Evolutionary conservation across 352 stramenopile genomes (phyloP).

Genomic region (Pythium guiyangense): DNA sequence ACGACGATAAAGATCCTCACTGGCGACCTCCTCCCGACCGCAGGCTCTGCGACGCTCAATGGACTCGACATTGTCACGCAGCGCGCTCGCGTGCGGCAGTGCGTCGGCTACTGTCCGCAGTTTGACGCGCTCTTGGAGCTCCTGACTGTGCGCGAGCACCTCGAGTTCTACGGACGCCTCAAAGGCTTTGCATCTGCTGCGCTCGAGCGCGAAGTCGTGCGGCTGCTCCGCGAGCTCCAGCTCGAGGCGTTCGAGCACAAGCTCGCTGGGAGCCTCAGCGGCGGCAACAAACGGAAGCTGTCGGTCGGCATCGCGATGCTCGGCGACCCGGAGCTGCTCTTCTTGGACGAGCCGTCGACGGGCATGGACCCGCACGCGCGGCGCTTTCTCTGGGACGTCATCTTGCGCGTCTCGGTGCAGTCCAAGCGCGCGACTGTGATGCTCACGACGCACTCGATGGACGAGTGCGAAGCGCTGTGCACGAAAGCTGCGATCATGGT

Average conservation of each 20-base stretch:
- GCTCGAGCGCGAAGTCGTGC: constrained; percentile 30
- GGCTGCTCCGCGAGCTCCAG: constrained; percentile 49
- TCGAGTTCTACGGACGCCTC: constrained; percentile 93
- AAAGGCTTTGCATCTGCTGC: constrained; percentile 68
- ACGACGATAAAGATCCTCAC: constrained; percentile 83
- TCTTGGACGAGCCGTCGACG: constrained; percentile 96
- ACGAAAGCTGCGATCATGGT: constrained; percentile 97
- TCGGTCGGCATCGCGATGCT: constrained; percentile 97
- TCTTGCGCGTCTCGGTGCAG: constrained; percentile 52
- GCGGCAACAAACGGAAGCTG: constrained; percentile 98
- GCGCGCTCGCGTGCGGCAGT: constrained; percentile 45
- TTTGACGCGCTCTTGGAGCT: constrained; percentile 95
- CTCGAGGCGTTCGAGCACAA: constrained; percentile 58
- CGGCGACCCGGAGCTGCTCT: constrained; percentile 91
- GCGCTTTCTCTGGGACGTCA: constrained; percentile 72
- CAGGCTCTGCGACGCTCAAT: constrained; percentile 71
- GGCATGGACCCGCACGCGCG: constrained; percentile 77
- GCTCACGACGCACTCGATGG: constrained; percentile 96
- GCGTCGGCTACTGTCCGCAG: constrained; percentile 96
- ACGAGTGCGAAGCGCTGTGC: constrained; percentile 94
- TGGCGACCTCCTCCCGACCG: constrained; percentile 58
- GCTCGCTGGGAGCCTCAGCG: constrained; percentile 74
- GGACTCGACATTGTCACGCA: constrained; percentile 81
- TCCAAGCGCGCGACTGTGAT: constrained; percentile 60
- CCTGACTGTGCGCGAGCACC: constrained; percentile 93